These are phyloP conservation scores for Austroboletus eburneus DNA, from an alignment of 768 basidiomycete genomes.

Conservation along the genomic window DNA sequence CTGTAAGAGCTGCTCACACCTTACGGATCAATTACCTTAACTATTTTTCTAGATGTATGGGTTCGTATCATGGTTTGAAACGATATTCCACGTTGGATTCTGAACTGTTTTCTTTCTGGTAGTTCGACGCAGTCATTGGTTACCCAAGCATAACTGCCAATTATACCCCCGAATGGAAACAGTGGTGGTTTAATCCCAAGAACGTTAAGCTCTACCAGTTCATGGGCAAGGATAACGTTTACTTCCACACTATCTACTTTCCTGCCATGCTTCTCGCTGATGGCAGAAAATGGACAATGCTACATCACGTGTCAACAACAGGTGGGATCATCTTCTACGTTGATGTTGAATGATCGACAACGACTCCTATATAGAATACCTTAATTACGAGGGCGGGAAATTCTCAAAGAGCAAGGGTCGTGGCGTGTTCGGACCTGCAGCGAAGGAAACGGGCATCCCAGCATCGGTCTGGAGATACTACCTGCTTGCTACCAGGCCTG, in stretches of 20 bases:
- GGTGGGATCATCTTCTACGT: slow-evolving; percentile 45
- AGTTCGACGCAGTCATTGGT: slow-evolving; percentile 97
- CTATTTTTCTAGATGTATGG: slow-evolving; percentile 72
- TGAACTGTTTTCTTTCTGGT: slow-evolving; percentile 7
- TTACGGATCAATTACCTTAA: slow-evolving; percentile 6
- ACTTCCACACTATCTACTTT: slow-evolving; percentile 96
- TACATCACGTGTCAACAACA: slow-evolving; percentile 93
- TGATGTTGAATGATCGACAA: background rate
- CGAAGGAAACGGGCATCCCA: slow-evolving; percentile 90
- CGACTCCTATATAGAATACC: slow-evolving; percentile 64
- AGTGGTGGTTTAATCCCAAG: slow-evolving; percentile 94
- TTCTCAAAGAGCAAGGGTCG: slow-evolving; percentile 97
- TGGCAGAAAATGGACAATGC: slow-evolving; percentile 86
- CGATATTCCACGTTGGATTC: background rate
- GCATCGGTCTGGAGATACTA: slow-evolving; percentile 97
- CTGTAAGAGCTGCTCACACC: slow-evolving; percentile 53
- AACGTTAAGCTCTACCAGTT: slow-evolving; percentile 94
- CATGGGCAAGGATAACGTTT: slow-evolving; percentile 99
- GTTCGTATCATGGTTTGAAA: slow-evolving; percentile 41
- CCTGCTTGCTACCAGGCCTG: slow-evolving; percentile 86
- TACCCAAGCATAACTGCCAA: slow-evolving; percentile 97
- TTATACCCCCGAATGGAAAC: slow-evolving; percentile 91
- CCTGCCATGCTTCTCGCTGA: slow-evolving; percentile 89
- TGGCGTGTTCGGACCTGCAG: slow-evolving; percentile 94
- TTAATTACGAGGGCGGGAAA: slow-evolving; percentile 98